A percentile compares a stretch with the other conserved stretches of the same genome.
Conservation (phyloP, 345 rosid genomes). For the Acer negundo region DNA sequence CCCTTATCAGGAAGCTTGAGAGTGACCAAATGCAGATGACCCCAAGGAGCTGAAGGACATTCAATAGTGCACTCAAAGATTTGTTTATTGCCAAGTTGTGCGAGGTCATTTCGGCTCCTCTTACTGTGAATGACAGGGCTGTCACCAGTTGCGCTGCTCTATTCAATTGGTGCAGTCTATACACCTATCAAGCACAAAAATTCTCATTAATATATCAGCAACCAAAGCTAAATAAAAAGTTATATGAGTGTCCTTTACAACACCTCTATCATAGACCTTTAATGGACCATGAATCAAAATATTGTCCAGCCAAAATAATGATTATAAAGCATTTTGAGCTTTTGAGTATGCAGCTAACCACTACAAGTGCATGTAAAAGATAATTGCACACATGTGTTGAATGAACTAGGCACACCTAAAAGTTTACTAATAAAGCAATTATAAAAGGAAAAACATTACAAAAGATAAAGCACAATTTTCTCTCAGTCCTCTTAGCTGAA, state of each 20-base stretch:
- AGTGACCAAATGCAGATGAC: slow-evolving; percentile 95
- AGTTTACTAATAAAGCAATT: slow-evolving; percentile 2
- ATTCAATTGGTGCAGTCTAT: slow-evolving; percentile 94
- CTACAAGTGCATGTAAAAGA: not conserved
- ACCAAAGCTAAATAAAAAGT: not conserved
- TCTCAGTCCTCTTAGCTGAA: not conserved
- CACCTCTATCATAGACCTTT: not conserved
- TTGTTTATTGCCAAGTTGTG: slow-evolving; percentile 88
- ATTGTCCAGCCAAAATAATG: not conserved
- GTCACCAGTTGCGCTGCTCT: slow-evolving; percentile 96
- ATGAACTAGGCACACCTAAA: not conserved
- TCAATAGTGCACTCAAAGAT: slow-evolving; percentile 78
- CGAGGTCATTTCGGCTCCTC: slow-evolving; percentile 82
- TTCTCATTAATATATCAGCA: slow-evolving; percentile 1
- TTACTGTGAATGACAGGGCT: slow-evolving; percentile 85
- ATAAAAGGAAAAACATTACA: not conserved
- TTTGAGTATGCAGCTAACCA: slow-evolving; percentile 1
- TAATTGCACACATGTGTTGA: not conserved
- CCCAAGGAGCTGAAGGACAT: slow-evolving; percentile 88
- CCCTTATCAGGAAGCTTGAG: slow-evolving; percentile 87
- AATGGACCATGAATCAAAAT: slow-evolving; percentile 4
- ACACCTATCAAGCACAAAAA: slow-evolving; percentile 55
- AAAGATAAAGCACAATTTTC: not conserved
- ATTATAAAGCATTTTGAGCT: not conserved
- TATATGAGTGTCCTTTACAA: not conserved